phyloP scores from a whole-genome alignment of 108 stramenopile genomes.

The Skeletonema marinoi region DNA sequence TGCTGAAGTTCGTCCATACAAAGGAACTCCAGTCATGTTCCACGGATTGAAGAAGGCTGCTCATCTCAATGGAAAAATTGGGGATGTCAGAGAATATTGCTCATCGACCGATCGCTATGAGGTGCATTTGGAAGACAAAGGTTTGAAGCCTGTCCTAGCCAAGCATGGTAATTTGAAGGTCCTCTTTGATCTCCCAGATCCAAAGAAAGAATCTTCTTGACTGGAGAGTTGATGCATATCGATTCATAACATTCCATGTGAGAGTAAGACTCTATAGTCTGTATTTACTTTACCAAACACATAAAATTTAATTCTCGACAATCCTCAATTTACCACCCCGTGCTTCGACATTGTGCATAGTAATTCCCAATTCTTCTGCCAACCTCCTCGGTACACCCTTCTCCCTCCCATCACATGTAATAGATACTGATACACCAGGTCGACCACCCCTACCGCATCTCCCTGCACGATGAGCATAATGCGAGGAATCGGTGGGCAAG shows the following conservation, averaged over 20 bases:
- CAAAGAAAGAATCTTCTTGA: no score
- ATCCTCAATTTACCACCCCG: slow-evolving; percentile 67
- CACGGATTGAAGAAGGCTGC: not conserved
- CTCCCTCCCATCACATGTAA: slow-evolving; percentile 72
- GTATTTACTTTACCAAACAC: not conserved
- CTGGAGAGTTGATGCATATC: no score
- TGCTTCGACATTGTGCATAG: slow-evolving; percentile 73
- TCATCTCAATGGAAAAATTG: not conserved
- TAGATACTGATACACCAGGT: slow-evolving; percentile 85
- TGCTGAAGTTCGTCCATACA: not conserved
- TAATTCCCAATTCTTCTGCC: slow-evolving; percentile 67
- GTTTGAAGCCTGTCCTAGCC: no score
- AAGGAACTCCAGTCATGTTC: not conserved
- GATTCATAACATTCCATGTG: no score
- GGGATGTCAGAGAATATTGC: not conserved
- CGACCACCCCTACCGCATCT: slow-evolving; percentile 88
- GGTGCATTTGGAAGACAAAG: no score
- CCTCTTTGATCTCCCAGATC: not conserved
- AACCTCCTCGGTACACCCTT: slow-evolving; percentile 77
- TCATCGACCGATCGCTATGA: no score
- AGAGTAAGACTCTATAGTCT: no score
- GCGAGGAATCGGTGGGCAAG: slow-evolving; percentile 88
- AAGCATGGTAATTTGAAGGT: no score
- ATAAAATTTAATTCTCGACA: slow-evolving; percentile 33
- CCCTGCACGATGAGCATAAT: slow-evolving; percentile 88